phyloP scores from a whole-genome alignment of 345 rosid species.

The Schrenkiella parvula region DNA sequence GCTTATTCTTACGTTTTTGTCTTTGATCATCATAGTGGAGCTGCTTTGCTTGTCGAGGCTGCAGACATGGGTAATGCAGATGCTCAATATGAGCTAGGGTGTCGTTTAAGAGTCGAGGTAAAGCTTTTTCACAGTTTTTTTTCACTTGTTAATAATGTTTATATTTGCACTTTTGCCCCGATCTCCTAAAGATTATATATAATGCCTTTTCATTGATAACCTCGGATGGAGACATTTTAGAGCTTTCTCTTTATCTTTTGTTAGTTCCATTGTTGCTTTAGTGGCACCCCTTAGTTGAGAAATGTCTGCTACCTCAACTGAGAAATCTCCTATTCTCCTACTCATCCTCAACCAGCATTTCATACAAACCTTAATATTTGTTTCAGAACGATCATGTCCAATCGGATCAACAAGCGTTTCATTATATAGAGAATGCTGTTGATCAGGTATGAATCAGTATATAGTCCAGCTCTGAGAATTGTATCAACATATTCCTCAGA shows the following conservation, averaged over 20 bases:
- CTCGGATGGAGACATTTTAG: neutral
- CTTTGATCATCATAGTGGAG: constrained; percentile 50
- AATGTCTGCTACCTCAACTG: neutral
- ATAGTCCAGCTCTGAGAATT: neutral
- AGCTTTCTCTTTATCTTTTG: neutral
- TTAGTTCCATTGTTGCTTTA: neutral
- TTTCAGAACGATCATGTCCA: constrained; percentile 65
- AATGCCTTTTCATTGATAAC: neutral
- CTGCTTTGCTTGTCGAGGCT: constrained; percentile 91
- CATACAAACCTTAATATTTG: neutral
- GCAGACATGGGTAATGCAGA: constrained; percentile 94
- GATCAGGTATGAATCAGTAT: constrained; percentile 60
- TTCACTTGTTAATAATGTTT: neutral
- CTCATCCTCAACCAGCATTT: neutral
- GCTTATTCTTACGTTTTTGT: neutral
- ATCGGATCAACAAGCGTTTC: constrained; percentile 88
- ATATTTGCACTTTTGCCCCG: neutral
- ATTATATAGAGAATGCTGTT: constrained; percentile 84
- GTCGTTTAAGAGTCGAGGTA: constrained; percentile 83
- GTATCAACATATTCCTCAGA: neutral
- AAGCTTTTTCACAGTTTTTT: neutral
- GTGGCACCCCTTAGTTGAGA: neutral
- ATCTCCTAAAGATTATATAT: neutral
- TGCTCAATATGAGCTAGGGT: constrained; percentile 80
- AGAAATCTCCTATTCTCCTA: neutral